A percentile compares a stretch with the other conserved stretches of the same genome.
Evolutionary conservation across 2,329 filamentous ascomycete species (phyloP).

Genomic region (Alternaria incomplexa): DNA sequence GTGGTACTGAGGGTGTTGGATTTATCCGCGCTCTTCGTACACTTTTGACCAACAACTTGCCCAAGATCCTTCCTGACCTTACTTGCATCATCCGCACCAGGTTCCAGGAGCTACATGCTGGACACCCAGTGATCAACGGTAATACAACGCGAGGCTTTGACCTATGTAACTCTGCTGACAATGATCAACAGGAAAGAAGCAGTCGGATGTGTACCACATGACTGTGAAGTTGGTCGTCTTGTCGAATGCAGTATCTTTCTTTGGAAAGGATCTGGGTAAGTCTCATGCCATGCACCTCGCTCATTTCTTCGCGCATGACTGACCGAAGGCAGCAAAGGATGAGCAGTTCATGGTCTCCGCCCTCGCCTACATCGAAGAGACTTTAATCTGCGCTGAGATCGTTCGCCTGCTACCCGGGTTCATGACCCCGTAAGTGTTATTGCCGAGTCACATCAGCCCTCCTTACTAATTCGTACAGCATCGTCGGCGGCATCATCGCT

Average conservation of each 20-base stretch:
- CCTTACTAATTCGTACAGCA: neutral
- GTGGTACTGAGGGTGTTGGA: slow-evolving; percentile 34
- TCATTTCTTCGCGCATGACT: neutral
- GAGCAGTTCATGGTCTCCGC: slow-evolving; percentile 31
- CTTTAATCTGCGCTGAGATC: slow-evolving; percentile 31
- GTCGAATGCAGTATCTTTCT: slow-evolving; percentile 23
- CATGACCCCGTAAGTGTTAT: slow-evolving; percentile 13
- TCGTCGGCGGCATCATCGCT: slow-evolving; percentile 16
- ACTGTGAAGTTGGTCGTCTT: slow-evolving; percentile 18
- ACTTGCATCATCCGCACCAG: slow-evolving; percentile 14
- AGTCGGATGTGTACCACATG: slow-evolving; percentile 17
- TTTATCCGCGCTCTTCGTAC: slow-evolving; percentile 30
- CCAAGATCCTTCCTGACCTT: slow-evolving; percentile 20
- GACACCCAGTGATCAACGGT: slow-evolving; percentile 7
- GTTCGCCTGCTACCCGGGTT: slow-evolving; percentile 24
- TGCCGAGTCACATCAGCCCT: too few species aligned
- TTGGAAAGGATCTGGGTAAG: slow-evolving; percentile 21
- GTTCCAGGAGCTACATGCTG: slow-evolving; percentile 14
- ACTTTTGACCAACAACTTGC: slow-evolving; percentile 28
- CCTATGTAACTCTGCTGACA: neutral
- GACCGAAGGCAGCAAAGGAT: slow-evolving; percentile 17
- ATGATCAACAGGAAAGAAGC: slow-evolving; percentile 3
- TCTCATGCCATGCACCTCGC: neutral
- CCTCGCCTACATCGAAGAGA: slow-evolving; percentile 31
- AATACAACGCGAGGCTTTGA: neutral